Conservation (phyloP, 2,329 filamentous ascomycete species). For the Bipolaris cookei region DNA sequence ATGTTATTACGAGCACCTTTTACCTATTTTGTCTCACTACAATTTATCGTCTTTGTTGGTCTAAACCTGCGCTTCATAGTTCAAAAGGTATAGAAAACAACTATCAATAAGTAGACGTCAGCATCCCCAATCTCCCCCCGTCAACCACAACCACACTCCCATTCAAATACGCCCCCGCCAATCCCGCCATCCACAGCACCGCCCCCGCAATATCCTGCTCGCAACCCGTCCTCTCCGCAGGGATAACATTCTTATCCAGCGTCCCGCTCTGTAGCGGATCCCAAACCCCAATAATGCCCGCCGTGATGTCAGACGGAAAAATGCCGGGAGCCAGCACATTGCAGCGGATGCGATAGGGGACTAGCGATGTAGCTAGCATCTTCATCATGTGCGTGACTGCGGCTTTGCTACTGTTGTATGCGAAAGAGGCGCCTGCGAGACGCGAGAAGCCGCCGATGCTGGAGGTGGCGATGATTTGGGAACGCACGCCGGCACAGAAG, state of each 20-base stretch:
- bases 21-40: too few species aligned
- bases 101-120: constrained; percentile 62
- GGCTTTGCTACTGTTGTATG: constrained; percentile 52
- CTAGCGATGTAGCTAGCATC: constrained; percentile 54
- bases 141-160: constrained; percentile 68
- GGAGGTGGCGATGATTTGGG: constrained; percentile 32
- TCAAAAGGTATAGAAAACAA: not conserved
- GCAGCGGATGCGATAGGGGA: constrained; percentile 53
- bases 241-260: constrained; percentile 38
- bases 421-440: constrained; percentile 15
- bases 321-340: constrained; percentile 59
- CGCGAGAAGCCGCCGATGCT: constrained; percentile 15
- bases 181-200: constrained; percentile 68
- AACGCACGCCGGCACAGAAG: constrained; percentile 15
- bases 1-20: too few species aligned
- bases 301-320: constrained; percentile 29
- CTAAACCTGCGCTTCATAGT: too few species aligned
- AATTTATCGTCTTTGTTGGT: too few species aligned
- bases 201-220: constrained; percentile 69
- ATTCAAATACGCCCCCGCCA: constrained; percentile 70
- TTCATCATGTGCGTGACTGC: constrained; percentile 58
- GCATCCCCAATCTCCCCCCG: constrained; percentile 64
- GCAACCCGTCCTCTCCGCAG: constrained; percentile 65
- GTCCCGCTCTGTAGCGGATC: constrained; percentile 1
- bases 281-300: constrained; percentile 15